Percentiles rank a stretch among this genome's conserved stretches.
Conservation (phyloP, 495 filamentous ascomycete species). For the Aspergillus panamensis region DNA sequence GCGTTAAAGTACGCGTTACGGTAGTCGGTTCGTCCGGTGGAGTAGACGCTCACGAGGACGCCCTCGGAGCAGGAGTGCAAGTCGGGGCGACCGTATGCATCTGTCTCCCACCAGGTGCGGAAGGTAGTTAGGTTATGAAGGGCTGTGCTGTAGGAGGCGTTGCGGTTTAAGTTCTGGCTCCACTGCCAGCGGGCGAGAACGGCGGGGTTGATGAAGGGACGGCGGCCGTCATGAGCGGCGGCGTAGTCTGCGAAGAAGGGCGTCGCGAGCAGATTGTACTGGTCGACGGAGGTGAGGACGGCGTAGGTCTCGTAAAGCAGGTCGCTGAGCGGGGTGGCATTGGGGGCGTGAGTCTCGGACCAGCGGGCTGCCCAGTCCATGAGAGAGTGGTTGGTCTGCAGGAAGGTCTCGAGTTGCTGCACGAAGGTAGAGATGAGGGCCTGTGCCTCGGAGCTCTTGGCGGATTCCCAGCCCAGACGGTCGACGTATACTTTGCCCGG, state of each 20-base stretch:
- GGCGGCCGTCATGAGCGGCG: slow-evolving; percentile 41
- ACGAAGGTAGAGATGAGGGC: slow-evolving; percentile 38
- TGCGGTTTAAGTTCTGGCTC: slow-evolving; percentile 40
- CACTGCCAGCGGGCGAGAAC: slow-evolving; percentile 56
- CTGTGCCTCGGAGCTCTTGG: slow-evolving; percentile 25
- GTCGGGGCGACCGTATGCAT: slow-evolving; percentile 40
- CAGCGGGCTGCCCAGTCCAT: slow-evolving; percentile 40
- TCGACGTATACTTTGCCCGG: slow-evolving; percentile 23
- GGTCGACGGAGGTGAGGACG: slow-evolving; percentile 48
- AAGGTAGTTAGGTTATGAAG: slow-evolving; percentile 49
- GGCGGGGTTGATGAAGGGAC: slow-evolving; percentile 52
- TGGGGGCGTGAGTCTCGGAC: slow-evolving; percentile 36
- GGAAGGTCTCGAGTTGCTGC: slow-evolving; percentile 37
- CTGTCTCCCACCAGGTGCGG: slow-evolving; percentile 50
- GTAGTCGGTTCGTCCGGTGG: slow-evolving; percentile 27
- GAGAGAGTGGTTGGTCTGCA: slow-evolving; percentile 30
- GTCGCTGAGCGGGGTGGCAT: slow-evolving; percentile 29
- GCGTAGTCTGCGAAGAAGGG: slow-evolving; percentile 55
- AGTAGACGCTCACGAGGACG: slow-evolving; percentile 28
- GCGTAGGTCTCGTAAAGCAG: slow-evolving; percentile 37
- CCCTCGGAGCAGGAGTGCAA: slow-evolving; percentile 39
- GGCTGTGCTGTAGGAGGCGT: slow-evolving; percentile 34
- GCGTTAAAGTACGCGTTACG: slow-evolving; percentile 30
- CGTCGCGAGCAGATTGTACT: slow-evolving; percentile 43
- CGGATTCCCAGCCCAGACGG: neutral